Evolutionary conservation across 352 stramenopile genomes (phyloP), one percentile per base, ranked within the genome.

Genomic region (Globisporangium nodosum): DNA sequence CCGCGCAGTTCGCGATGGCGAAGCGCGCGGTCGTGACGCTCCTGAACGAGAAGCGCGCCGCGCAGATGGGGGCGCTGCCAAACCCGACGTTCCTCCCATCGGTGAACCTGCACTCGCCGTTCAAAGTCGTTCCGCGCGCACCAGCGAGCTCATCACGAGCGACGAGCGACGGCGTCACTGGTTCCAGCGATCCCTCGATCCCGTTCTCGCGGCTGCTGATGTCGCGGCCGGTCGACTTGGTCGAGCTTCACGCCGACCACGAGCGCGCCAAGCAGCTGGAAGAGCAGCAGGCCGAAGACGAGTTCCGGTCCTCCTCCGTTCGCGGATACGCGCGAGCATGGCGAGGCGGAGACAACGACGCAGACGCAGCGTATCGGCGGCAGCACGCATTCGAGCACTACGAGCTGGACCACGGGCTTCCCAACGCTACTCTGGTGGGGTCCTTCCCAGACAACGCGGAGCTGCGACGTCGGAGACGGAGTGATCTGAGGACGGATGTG

Each of bases 21-120:
- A 72, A 77, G 16, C 64, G 57, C n/a, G 70, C 65, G 18, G 63
- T 80, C 16, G 68, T 69, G 3, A 58, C 76, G 4, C 51, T 82
- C 15, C 65, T 87, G 70, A 84, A 86, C 31, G 72, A 85, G 33
- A 85, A 83, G 55, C 50, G 63, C 13, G 50, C 65, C 11, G 65
- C 50, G 7, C 50, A 78, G 51, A 58, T 68, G 15, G 60, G 64
- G 4, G 52, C 43, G 21, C 51, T 68, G 6, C 18, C 31, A 15
- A 56, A 49, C 5, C 27, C 64, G 18, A 54, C 55, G 9, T 73
- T 71, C 16, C 47, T 81, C n/a, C 73, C 73, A 6, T 45, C 53
- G 3, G 57, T 73, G 8, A 58, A 71, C 18, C 73, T 48, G n/a
- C 46, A 55, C 21, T 57, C 53, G 24, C 52, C 52, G n/a, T 47